A percentile compares a stretch with the other conserved stretches of the same genome.
These are phyloP conservation scores for Malassezia japonica DNA, from an alignment of 1,284 basidiomycete genomes.

Conservation along the genomic window DNA sequence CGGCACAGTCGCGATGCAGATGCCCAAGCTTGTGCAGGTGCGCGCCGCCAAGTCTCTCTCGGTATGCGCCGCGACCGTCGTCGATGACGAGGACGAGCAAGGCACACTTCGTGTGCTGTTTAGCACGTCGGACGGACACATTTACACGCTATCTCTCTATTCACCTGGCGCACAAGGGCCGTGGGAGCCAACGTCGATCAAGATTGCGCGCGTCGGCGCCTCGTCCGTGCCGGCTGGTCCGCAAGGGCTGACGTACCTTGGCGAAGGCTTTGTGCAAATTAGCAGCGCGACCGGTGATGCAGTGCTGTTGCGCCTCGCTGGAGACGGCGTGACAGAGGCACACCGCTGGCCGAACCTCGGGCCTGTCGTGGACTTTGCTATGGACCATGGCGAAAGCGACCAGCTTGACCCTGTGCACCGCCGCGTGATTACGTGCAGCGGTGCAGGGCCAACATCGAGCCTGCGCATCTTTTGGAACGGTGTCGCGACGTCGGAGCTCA, in stretches of 20 bases:
- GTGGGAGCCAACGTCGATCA: slow-evolving; percentile 14
- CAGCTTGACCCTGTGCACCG: slow-evolving; percentile 51
- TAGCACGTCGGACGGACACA: background rate
- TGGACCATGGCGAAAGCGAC: slow-evolving; percentile 61
- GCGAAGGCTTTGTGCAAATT: slow-evolving; percentile 32
- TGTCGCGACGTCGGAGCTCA: slow-evolving; percentile 64
- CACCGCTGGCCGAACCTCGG: slow-evolving; percentile 54
- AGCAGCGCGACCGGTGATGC: slow-evolving; percentile 35
- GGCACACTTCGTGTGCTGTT: too few species aligned
- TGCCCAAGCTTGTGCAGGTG: background rate
- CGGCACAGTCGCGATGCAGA: background rate
- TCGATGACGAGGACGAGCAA: too few species aligned
- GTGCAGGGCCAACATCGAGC: slow-evolving; percentile 68
- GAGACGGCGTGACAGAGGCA: background rate
- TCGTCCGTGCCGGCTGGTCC: slow-evolving; percentile 26
- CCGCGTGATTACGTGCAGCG: slow-evolving; percentile 80
- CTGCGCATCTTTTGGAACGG: slow-evolving; percentile 74
- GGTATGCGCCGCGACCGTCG: slow-evolving; percentile 4
- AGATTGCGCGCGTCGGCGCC: slow-evolving; percentile 20
- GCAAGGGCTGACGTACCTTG: slow-evolving; percentile 27
- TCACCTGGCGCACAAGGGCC: background rate
- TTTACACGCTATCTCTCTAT: background rate
- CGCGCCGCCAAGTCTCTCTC: background rate
- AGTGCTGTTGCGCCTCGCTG: slow-evolving; percentile 13
- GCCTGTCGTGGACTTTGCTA: slow-evolving; percentile 75